phyloP scores from a whole-genome alignment of 371 early-diverging fungal genomes.

The Conidiobolus incongruus region DNA sequence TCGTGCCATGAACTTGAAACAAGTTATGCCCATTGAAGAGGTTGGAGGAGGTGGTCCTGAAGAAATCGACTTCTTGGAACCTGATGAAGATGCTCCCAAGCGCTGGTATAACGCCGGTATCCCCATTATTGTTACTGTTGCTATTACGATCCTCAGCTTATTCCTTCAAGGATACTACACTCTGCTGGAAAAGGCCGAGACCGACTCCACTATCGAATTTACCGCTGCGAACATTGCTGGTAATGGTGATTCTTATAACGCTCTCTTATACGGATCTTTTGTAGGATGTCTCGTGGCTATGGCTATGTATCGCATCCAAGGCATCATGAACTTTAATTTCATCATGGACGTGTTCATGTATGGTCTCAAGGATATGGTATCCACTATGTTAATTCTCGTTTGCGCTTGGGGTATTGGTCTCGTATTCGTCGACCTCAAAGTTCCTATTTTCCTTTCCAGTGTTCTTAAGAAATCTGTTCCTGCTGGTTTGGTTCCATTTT shows the following conservation, averaged over 20 bases:
- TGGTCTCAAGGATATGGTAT: constrained; percentile 4
- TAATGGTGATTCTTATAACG: constrained; percentile 4
- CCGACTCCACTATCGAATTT: background rate
- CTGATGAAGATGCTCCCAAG: background rate
- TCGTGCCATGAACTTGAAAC: background rate
- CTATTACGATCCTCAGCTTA: constrained; percentile 1
- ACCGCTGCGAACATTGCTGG: constrained; percentile 1
- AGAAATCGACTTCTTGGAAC: background rate
- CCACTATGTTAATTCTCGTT: constrained; percentile 3
- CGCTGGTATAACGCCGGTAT: constrained; percentile 1
- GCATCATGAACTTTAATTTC: background rate
- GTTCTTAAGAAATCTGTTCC: no score
- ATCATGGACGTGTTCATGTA: constrained; percentile 1
- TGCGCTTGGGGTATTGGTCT: constrained; percentile 5
- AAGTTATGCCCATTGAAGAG: background rate
- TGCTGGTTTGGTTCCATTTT: constrained; percentile 1
- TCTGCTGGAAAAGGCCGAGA: background rate
- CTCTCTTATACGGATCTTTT: constrained; percentile 4
- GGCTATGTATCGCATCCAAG: constrained; percentile 1
- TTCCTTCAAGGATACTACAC: constrained; percentile 3
- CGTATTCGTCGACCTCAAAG: background rate
- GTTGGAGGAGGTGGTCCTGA: background rate
- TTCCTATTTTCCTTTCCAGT: background rate
- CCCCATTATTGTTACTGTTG: background rate
- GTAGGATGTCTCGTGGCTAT: background rate